Percentiles rank a stretch among this genome's conserved stretches.
These are phyloP conservation scores for Ophiosphaerella korrae DNA, from an alignment of 2,329 filamentous ascomycete species.

Conservation along the genomic window DNA sequence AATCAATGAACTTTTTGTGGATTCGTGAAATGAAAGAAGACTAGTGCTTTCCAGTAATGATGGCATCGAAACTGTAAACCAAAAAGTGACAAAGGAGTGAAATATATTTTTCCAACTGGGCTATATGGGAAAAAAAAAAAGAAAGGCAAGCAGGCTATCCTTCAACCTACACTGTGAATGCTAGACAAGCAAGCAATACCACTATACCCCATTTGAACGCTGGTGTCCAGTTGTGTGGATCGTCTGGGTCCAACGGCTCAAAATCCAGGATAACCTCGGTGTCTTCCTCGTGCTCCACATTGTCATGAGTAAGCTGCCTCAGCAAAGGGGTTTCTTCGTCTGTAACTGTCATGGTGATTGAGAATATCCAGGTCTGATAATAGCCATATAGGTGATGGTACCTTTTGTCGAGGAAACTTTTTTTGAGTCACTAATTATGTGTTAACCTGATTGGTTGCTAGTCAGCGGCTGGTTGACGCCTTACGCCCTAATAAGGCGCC, in stretches of 20 bases:
- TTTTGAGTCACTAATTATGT: no score
- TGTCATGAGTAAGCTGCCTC: conserved; percentile 23
- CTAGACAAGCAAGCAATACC: conserved; percentile 38
- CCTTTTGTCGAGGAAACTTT: no score
- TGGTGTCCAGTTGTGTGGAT: conserved; percentile 38
- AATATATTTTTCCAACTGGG: background rate
- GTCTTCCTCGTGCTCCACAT: conserved; percentile 22
- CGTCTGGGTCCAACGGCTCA: conserved; percentile 34
- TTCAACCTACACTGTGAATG: conserved; percentile 41
- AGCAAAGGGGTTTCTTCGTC: conserved; percentile 41
- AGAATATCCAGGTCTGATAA: no score
- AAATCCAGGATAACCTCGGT: conserved; percentile 35
- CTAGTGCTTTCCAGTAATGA: background rate
- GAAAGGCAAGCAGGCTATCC: background rate
- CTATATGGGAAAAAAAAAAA: background rate
- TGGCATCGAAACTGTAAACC: no score
- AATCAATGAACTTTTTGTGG: no score
- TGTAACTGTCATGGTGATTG: conserved; percentile 18
- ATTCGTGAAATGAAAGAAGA: background rate
- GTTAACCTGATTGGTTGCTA: no score
- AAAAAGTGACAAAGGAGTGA: background rate
- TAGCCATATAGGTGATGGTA: no score
- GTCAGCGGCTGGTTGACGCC: no score
- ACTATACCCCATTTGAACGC: conserved; percentile 42
- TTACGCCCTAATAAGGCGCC: no score